Percentiles rank a stretch among this genome's conserved stretches.
These are phyloP conservation scores for Candida maltosa DNA, from an alignment of 805 yeast genomes.

Conservation along the genomic window DNA sequence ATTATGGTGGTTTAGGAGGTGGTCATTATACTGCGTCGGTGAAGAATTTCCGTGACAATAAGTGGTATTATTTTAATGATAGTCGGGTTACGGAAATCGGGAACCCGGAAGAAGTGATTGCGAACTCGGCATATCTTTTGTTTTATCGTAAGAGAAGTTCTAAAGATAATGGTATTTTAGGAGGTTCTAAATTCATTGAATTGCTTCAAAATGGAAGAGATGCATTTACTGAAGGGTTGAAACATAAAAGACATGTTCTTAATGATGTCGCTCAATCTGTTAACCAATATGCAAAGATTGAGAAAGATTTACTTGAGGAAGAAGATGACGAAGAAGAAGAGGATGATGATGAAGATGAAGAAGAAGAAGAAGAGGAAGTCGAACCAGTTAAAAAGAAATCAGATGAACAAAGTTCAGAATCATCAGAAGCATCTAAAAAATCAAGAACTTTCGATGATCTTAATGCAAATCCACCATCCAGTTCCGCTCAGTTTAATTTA, in stretches of 20 bases:
- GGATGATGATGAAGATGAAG: constrained; percentile 6
- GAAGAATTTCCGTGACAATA: constrained; percentile 67
- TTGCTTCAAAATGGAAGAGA: constrained; percentile 41
- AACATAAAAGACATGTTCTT: constrained; percentile 10
- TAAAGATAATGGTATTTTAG: constrained; percentile 28
- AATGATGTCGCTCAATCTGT: constrained; percentile 15
- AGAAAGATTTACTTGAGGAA: constrained; percentile 5
- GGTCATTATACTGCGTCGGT: constrained; percentile 95
- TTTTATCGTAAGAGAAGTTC: constrained; percentile 68
- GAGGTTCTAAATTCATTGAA: constrained; percentile 43
- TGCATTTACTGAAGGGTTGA: constrained; percentile 13
- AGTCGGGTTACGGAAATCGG: constrained; percentile 61
- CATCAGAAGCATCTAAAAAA: too few relatives aligned
- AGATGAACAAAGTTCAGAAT: neutral
- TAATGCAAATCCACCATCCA: neutral
- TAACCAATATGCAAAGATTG: constrained; percentile 5
- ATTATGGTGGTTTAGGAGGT: constrained; percentile 94
- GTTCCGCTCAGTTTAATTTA: constrained; percentile 4
- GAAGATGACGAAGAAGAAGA: constrained; percentile 5
- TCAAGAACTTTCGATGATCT: constrained; percentile 1
- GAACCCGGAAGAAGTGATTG: constrained; percentile 57
- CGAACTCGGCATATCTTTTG: constrained; percentile 81
- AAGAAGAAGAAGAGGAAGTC: constrained; percentile 1
- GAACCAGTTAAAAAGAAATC: constrained; percentile 1
- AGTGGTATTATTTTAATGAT: constrained; percentile 92